A percentile compares a stretch with the other conserved stretches of the same genome.
Conservation (phyloP, 2,329 filamentous ascomycete genomes). For the Massarina eburnea region DNA sequence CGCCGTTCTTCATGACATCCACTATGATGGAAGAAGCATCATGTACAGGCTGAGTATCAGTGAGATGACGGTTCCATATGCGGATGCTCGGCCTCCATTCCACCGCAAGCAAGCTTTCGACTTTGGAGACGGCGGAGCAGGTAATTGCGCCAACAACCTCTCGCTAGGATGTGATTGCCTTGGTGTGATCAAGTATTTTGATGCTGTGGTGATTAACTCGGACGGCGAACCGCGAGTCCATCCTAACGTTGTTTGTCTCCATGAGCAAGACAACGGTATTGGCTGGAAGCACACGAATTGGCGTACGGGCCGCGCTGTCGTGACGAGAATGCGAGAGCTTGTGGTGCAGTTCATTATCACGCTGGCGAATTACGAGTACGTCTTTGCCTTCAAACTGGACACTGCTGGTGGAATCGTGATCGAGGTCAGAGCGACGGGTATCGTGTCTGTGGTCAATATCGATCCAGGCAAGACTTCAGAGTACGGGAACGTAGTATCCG, state of each 20-base stretch:
- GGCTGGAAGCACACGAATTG: constrained; percentile 73
- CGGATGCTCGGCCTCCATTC: constrained; percentile 64
- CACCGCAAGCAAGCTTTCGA: constrained; percentile 73
- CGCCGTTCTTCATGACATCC: constrained; percentile 70
- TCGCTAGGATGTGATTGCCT: constrained; percentile 69
- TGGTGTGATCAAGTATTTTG: constrained; percentile 68
- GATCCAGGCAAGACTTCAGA: constrained; percentile 55
- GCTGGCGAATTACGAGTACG: constrained; percentile 71
- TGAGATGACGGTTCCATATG: constrained; percentile 71
- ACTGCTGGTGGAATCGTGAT: constrained; percentile 63
- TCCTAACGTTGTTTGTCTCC: constrained; percentile 67
- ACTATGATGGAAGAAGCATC: constrained; percentile 66
- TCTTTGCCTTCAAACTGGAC: constrained; percentile 66
- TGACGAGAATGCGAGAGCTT: constrained; percentile 63
- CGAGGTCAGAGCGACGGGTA: constrained; percentile 67
- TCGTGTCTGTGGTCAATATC: constrained; percentile 64
- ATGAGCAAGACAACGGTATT: constrained; percentile 70
- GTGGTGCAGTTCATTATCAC: constrained; percentile 70
- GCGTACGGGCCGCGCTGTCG: constrained; percentile 62
- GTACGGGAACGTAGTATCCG: constrained; percentile 65
- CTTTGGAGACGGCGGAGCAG: constrained; percentile 69
- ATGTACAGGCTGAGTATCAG: constrained; percentile 68
- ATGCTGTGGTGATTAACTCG: constrained; percentile 55
- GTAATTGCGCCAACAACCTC: constrained; percentile 68
- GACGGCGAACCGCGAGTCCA: constrained; percentile 57